Base-by-base conservation (phyloP, 2,329 filamentous ascomycete species). In the Talaromyces amestolkiae region DNA sequence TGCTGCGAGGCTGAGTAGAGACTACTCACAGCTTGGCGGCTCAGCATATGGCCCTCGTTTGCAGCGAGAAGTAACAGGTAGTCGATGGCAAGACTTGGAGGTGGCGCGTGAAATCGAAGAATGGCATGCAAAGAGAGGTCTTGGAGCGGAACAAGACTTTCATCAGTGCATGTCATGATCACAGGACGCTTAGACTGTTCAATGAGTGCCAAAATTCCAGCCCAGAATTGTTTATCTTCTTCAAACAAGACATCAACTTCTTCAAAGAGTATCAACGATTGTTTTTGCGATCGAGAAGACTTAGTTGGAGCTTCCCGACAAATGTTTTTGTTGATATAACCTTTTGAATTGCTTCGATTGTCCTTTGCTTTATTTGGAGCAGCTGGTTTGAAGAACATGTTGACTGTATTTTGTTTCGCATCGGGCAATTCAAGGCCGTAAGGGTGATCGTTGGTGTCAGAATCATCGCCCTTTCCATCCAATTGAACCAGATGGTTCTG, bases 181-280 rank as follows among this genome's bases (percentile, higher is more conserved):
- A 99, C 93, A 0, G 95, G 95, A 37, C 95, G 87, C 77, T 92
- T 97, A 0, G 95, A 97, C 71, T 93, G 90, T 10, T 83, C 81
- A 65, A 97, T 92, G 66, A 99, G 84, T 22, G 86, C 85, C 53
- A 91, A 82, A 3, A 98, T 86, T 0, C 92, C 95, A 0, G 85
- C 79, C 95, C 95, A 99, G 73, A 99, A 99, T 68, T 94, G 90
- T 76, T 92, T 94, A 75, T 99, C 95, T 75, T 98, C 94, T 63
- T 97, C 93, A 75, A 95, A 99, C 1, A 99, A 83, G 17, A 98
- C 81, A 73, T 99, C 96, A 0, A 92, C 92, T 77, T 99, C 95
- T 77, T 99, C 95, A 1, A 99, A 83, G 1, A 99, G 82, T 68
- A 99, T 97, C 22, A 99, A 81, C 0, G 94, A 98, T 77, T 99